Evolutionary conservation across 805 yeast genomes (phyloP).

Genomic region (Candida pini): DNA sequence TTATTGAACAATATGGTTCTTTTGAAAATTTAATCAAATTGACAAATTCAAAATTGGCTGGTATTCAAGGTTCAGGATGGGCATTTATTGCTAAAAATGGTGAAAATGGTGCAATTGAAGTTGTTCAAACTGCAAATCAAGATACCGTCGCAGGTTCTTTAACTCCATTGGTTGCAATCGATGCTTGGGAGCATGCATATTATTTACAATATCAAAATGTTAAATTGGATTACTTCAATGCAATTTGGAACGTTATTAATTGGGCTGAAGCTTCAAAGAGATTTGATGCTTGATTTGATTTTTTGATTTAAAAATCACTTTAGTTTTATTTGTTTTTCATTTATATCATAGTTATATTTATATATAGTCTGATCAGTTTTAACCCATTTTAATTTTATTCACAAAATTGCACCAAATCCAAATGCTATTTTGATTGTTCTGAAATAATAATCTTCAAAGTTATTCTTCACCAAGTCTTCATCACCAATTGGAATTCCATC

Average conservation of each 20-base stretch:
- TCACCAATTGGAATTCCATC: constrained; percentile 93
- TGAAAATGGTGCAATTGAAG: constrained; percentile 68
- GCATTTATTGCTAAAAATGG: constrained; percentile 83
- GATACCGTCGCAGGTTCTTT: constrained; percentile 72
- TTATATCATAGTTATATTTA: no score
- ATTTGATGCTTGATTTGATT: constrained; percentile 34
- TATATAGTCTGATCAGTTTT: constrained; percentile 1
- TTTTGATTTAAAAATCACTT: not conserved
- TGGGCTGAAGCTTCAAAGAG: constrained; percentile 88
- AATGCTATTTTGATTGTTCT: constrained; percentile 85
- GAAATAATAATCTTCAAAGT: constrained; percentile 86
- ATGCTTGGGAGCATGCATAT: constrained; percentile 97
- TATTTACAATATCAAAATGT: constrained; percentile 90
- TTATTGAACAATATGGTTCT: constrained; percentile 62
- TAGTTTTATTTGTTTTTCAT: constrained; percentile 2
- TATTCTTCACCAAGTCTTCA: constrained; percentile 78
- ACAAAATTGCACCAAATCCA: constrained; percentile 92
- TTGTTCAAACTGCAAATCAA: constrained; percentile 79
- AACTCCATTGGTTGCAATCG: constrained; percentile 80
- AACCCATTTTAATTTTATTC: constrained; percentile 9
- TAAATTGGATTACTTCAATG: constrained; percentile 87
- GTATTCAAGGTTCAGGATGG: constrained; percentile 95
- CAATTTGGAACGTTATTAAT: constrained; percentile 91
- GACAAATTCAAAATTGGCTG: constrained; percentile 71
- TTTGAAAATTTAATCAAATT: constrained; percentile 59